phyloP scores from a whole-genome alignment of 208 protist genomes.

The Leishmania mexicana region DNA sequence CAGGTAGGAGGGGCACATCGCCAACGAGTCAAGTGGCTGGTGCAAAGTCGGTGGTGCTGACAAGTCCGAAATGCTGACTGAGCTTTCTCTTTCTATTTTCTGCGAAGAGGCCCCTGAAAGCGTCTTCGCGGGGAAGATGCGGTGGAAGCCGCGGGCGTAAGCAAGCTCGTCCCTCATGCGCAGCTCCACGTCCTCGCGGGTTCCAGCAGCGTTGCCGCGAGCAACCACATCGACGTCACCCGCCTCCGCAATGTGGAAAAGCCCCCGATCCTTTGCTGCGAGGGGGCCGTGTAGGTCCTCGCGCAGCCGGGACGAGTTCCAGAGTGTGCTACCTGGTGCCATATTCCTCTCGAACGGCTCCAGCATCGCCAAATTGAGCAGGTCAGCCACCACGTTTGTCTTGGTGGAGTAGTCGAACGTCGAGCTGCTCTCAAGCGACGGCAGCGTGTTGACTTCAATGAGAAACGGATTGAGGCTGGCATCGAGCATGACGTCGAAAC shows the following conservation, averaged over 20 bases:
- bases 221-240: neutral
- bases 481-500: constrained; percentile 93
- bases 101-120: neutral
- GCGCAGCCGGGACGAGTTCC: constrained; percentile 11
- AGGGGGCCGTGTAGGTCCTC: constrained; percentile 9
- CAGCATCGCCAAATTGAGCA: constrained; percentile 86
- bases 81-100: neutral
- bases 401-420: constrained; percentile 89
- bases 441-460: constrained; percentile 93
- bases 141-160: constrained; percentile 77
- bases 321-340: constrained; percentile 16
- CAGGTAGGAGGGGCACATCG: constrained; percentile 8
- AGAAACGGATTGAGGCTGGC: constrained; percentile 69
- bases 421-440: constrained; percentile 89
- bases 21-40: constrained; percentile 19
- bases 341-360: constrained; percentile 70
- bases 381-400: constrained; percentile 82
- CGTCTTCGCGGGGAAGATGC: constrained; percentile 68
- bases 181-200: constrained; percentile 47
- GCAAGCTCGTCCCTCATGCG: constrained; percentile 66
- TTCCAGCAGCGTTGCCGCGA: neutral
- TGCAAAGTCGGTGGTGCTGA: neutral
- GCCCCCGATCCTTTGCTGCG: neutral
- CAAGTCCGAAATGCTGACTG: neutral
- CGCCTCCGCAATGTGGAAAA: neutral